A percentile compares a stretch with the other conserved stretches of the same genome.
Evolutionary conservation across 495 filamentous ascomycete genomes (phyloP).

Genomic region (Thermothielavioides terrestris): DNA sequence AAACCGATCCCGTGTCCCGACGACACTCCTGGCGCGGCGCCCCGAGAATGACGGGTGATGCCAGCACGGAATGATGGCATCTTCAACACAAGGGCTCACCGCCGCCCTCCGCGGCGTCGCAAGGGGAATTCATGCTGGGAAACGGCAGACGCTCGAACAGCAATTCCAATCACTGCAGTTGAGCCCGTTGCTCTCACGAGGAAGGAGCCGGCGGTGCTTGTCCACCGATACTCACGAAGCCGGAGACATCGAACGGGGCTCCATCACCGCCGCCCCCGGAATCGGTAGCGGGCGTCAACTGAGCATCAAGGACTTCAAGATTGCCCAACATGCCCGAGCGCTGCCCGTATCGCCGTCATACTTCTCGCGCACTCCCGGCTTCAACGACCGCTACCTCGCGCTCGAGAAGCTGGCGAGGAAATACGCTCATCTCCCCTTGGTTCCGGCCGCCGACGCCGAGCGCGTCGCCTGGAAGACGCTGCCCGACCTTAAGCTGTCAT

Average conservation of each 20-base stretch:
- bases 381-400: slow-evolving; percentile 74
- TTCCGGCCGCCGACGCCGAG: slow-evolving; percentile 55
- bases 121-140: slow-evolving; percentile 3
- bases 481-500: slow-evolving; percentile 59
- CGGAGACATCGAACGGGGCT: slow-evolving; percentile 10
- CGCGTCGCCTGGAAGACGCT: slow-evolving; percentile 79
- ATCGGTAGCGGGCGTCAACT: slow-evolving; percentile 11
- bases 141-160: slow-evolving; percentile 21
- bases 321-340: slow-evolving; percentile 48
- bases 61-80: slow-evolving; percentile 24
- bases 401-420: slow-evolving; percentile 62
- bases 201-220: slow-evolving; percentile 16
- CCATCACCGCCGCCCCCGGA: slow-evolving; percentile 14
- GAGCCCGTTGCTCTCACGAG: not conserved
- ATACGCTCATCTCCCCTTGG: slow-evolving; percentile 61
- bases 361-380: slow-evolving; percentile 76
- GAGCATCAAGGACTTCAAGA: not conserved
- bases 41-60: slow-evolving; percentile 19
- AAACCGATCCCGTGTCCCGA: slow-evolving; percentile 2
- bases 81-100: slow-evolving; percentile 18
- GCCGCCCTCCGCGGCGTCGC: slow-evolving; percentile 20
- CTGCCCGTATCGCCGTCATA: slow-evolving; percentile 83
- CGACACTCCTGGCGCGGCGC: slow-evolving; percentile 11
- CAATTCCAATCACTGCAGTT: slow-evolving; percentile 22
- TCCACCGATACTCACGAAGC: slow-evolving; percentile 10